Conservation (phyloP, 495 filamentous ascomycete species). For the Podospora pseudoanserina region DNA sequence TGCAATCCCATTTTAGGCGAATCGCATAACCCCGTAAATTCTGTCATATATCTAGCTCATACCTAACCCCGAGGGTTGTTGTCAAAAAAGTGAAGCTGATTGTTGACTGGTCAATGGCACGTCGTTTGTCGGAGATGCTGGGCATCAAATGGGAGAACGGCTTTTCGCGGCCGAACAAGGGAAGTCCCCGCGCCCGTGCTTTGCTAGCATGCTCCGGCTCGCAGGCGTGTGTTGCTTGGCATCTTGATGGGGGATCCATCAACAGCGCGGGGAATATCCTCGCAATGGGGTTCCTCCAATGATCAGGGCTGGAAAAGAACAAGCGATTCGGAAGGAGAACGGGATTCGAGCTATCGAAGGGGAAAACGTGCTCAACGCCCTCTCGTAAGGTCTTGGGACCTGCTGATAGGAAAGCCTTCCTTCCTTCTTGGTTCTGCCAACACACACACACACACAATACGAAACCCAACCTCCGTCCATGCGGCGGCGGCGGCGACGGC, state of each 20-base stretch:
- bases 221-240: background rate
- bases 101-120: background rate
- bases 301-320: slow-evolving; percentile 5
- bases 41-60: slow-evolving; percentile 4
- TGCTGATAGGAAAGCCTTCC: background rate
- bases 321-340: background rate
- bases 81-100: background rate
- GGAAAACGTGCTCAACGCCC: background rate
- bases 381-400: background rate
- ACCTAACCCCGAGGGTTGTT: background rate
- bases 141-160: background rate
- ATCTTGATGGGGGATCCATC: background rate
- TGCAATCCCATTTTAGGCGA: background rate
- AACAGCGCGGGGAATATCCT: background rate
- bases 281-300: background rate
- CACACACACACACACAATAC: background rate
- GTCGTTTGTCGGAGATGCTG: background rate
- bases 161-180: background rate
- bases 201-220: background rate
- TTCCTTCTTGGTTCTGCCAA: background rate
- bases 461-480: background rate
- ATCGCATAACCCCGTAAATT: background rate
- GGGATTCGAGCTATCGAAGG: background rate
- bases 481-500: background rate
- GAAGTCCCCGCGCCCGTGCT: background rate